Evolutionary conservation across 495 filamentous ascomycete species (phyloP), one percentile per base, ranked within the genome.

Genomic region (Neurospora sp.): DNA sequence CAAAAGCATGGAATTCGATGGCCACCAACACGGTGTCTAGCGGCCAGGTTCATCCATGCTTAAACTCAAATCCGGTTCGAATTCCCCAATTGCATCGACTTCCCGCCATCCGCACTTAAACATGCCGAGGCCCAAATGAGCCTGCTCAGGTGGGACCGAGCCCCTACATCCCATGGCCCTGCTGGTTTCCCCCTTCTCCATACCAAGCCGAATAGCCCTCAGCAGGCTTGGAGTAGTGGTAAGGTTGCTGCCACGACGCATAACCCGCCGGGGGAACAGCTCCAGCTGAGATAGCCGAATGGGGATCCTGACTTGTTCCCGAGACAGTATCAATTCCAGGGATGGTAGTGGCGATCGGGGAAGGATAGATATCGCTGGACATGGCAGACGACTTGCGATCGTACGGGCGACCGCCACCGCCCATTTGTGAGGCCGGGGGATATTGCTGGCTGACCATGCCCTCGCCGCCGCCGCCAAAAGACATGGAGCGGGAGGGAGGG

Each of bases 171-270:
- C 53, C 53, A 65, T 65, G 53, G 53, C 53, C 27, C 22, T 79
- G 78, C 48, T 76, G 78, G 31, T 73, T 75, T 42, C 76, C 77
- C 22, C 73, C 70, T 40, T 82, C 82, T 12, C 81, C 82, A 68
- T 84, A 84, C 83, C 82, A 85, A 7, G 77, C 82, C 14, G 68
- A 75, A 69, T 84, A 84, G 37, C 78, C 73, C 22, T 83, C 82
- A 37, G 31, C 53, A 8, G 78, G 76, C 72, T 79, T 84, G 35
- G 81, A 71, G 71, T 84, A 83, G 37, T 81, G 77, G 71, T 83
- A 85, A 69, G 82, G 75, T 38, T 83, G 83, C 45, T 82, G 82
- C 84, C 84, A 85, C 16, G 79, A 73, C 6, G 79, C 74, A 74
- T 86, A 86, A 31, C 74, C 76, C n/a, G 81, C 69, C 8, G 81